Conservation (phyloP, 345 rosid species). For the Isatis tinctoria region DNA sequence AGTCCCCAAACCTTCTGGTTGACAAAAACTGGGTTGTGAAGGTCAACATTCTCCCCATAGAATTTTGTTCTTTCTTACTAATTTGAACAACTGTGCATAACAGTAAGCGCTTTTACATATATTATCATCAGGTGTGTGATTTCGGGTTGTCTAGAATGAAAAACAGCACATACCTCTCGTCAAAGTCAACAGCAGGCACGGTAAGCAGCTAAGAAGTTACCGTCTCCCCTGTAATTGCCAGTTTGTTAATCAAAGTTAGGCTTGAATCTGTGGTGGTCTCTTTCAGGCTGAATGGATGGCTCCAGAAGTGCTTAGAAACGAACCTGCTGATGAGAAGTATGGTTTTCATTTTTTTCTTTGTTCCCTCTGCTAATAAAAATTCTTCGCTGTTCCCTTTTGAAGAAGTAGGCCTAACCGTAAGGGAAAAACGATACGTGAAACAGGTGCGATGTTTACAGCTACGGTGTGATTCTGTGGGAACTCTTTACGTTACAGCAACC, state of each 20-base stretch:
- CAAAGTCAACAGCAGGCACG: conserved; percentile 94
- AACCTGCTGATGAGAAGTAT: conserved; percentile 95
- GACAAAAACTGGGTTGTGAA: conserved; percentile 97
- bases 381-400: not conserved
- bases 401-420: not conserved
- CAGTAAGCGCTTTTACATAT: not conserved
- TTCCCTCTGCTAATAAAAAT: not conserved
- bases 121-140: conserved; percentile 67
- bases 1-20: conserved; percentile 93
- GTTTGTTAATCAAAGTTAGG: not conserved
- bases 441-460: conserved; percentile 99
- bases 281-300: conserved; percentile 99
- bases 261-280: not conserved
- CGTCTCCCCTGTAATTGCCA: not conserved
- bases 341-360: conserved; percentile 4
- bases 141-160: conserved; percentile 94
- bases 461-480: conserved; percentile 95
- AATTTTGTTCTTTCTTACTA: not conserved
- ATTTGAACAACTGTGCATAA: not conserved
- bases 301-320: conserved; percentile 95
- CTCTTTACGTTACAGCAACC: conserved; percentile 76
- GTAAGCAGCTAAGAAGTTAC: conserved; percentile 42
- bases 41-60: conserved; percentile 36
- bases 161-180: conserved; percentile 87
- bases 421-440: conserved; percentile 1